A percentile compares a stretch with the other conserved stretches of the same genome.
Evolutionary conservation across 257 asterid species (phyloP).

Genomic region (Nicotiana sylvestris): DNA sequence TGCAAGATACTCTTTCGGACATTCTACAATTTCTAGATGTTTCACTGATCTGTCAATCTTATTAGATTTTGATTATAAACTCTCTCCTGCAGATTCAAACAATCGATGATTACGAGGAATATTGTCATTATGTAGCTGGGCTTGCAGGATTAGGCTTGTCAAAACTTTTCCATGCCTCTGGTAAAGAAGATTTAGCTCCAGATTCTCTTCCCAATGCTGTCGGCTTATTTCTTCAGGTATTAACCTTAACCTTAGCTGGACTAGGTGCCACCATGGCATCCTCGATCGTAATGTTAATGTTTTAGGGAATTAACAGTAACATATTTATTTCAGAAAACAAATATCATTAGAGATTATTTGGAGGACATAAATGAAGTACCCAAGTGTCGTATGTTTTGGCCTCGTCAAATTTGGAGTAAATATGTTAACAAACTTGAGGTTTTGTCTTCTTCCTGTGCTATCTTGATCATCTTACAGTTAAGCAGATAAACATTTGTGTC

Average conservation of each 20-base stretch:
- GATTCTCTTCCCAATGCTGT: slow-evolving; percentile 73
- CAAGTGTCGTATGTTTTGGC: slow-evolving; percentile 95
- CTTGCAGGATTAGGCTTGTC: slow-evolving; percentile 90
- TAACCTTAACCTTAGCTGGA: slow-evolving; percentile 8
- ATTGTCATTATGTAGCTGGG: slow-evolving; percentile 94
- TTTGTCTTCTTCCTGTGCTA: slow-evolving; percentile 6
- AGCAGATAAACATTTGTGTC: background rate
- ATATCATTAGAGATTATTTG: slow-evolving; percentile 83
- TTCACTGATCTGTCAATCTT: background rate
- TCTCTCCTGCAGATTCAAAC: slow-evolving; percentile 66
- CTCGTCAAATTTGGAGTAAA: slow-evolving; percentile 90
- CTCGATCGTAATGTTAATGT: background rate
- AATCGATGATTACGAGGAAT: slow-evolving; percentile 76
- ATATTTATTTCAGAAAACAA: slow-evolving; percentile 56
- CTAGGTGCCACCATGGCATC: background rate
- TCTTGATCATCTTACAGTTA: background rate
- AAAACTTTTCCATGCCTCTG: slow-evolving; percentile 82
- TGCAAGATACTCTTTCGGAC: background rate
- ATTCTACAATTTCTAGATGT: background rate
- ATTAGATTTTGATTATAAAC: no score
- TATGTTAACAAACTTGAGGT: slow-evolving; percentile 90
- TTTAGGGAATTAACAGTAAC: background rate
- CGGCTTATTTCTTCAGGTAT: slow-evolving; percentile 96
- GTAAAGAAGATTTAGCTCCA: slow-evolving; percentile 66
- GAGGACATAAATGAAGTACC: slow-evolving; percentile 98